Conservation (phyloP, 2,329 filamentous ascomycete species). For the Neonectria ditissima region DNA sequence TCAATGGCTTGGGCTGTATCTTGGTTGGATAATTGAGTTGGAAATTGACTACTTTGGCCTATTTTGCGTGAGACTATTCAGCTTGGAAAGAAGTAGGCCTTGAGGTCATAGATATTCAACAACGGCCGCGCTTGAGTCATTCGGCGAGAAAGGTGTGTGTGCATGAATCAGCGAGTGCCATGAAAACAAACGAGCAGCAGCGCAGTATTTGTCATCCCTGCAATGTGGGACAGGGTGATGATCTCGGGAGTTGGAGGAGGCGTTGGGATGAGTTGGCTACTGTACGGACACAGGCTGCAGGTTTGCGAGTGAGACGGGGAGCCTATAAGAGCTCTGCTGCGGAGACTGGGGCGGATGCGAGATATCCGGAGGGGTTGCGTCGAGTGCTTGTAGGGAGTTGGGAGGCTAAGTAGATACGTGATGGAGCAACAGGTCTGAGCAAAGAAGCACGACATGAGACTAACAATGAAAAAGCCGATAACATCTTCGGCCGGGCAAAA, state of each 20-base stretch:
- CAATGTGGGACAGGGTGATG: background rate
- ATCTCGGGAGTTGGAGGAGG: background rate
- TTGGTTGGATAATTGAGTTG: background rate
- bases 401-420: background rate
- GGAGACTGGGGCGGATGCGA: background rate
- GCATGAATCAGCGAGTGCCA: background rate
- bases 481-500: background rate
- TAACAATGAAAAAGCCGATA: background rate
- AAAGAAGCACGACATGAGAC: background rate
- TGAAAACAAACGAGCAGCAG: background rate
- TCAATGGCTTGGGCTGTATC: no score
- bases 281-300: background rate
- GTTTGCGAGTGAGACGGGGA: background rate
- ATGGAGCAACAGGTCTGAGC: background rate
- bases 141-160: background rate
- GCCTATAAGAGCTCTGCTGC: background rate
- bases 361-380: no score
- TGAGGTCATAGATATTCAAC: background rate
- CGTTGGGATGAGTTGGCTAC: background rate
- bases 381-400: no score
- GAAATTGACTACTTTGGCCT: no score
- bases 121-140: background rate
- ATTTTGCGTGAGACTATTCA: background rate
- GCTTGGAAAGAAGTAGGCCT: background rate
- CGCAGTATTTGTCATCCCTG: background rate